phyloP scores from a whole-genome alignment of 805 yeast species.

The Metschnikowia sp. region DNA sequence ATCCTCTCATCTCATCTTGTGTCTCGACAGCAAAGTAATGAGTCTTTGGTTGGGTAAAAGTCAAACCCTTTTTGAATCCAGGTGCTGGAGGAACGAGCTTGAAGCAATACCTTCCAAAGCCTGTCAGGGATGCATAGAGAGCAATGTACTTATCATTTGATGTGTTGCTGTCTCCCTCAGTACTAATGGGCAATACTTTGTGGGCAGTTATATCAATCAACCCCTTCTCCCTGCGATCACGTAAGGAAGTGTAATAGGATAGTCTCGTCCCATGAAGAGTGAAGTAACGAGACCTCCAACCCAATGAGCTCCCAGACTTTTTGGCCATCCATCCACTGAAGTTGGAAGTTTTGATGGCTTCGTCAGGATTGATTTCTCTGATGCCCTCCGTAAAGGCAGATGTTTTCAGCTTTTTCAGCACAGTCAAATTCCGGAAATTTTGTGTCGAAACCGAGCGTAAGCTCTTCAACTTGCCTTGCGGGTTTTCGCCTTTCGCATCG shows the following conservation, averaged over 20 bases:
- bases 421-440: conserved; percentile 43
- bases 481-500: conserved; percentile 5
- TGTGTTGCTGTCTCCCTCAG: conserved; percentile 41
- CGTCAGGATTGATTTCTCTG: conserved; percentile 66
- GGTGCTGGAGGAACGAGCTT: conserved; percentile 96
- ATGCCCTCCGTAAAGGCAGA: conserved; percentile 89
- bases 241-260: conserved; percentile 76
- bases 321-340: conserved; percentile 96
- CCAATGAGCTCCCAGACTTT: conserved; percentile 71
- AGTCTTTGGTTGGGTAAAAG: conserved; percentile 93
- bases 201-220: conserved; percentile 95
- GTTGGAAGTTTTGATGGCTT: conserved; percentile 72
- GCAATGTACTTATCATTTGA: conserved; percentile 81
- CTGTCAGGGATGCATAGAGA: conserved; percentile 87
- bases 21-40: conserved; percentile 96
- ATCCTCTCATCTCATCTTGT: conserved; percentile 84
- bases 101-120: conserved; percentile 91
- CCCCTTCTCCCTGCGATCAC: conserved; percentile 85
- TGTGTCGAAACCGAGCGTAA: conserved; percentile 54
- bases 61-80: conserved; percentile 90
- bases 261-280: conserved; percentile 89
- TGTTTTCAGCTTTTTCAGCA: conserved; percentile 58
- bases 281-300: conserved; percentile 87
- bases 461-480: conserved; percentile 40
- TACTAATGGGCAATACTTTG: conserved; percentile 68